Conservation (phyloP, 1,139 yeast species). For the Eremothecium sinecaudum region DNA sequence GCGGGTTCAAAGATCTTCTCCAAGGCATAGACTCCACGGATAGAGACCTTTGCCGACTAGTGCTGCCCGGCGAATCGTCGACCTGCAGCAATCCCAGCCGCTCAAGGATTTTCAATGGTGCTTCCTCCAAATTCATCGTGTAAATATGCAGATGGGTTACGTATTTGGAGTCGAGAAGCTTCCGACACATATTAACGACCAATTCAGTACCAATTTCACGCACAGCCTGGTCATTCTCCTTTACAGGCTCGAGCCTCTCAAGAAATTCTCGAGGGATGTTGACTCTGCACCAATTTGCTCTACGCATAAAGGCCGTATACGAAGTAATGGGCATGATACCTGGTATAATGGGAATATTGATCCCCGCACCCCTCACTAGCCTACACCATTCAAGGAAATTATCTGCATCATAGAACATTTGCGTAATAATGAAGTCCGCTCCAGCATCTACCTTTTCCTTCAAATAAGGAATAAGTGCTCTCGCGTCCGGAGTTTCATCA, state of each 20-base stretch:
- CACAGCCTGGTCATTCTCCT: constrained; percentile 82
- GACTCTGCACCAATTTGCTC: constrained; percentile 91
- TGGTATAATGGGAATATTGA: constrained; percentile 82
- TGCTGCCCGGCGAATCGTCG: constrained; percentile 13
- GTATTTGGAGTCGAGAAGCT: constrained; percentile 58
- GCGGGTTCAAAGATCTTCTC: constrained; percentile 82
- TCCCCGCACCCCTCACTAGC: constrained; percentile 61
- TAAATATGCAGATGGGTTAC: constrained; percentile 87
- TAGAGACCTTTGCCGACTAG: constrained; percentile 6
- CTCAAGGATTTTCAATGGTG: constrained; percentile 83
- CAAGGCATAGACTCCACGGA: constrained; percentile 51
- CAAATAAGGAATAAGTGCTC: constrained; percentile 50
- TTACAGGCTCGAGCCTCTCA: constrained; percentile 66
- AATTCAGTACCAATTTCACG: constrained; percentile 80
- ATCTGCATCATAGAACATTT: constrained; percentile 86
- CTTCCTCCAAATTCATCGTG: constrained; percentile 90
- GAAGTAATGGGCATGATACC: constrained; percentile 98
- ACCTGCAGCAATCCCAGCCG: constrained; percentile 47
- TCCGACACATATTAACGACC: constrained; percentile 74
- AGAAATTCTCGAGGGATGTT: constrained; percentile 66
- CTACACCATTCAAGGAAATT: constrained; percentile 76
- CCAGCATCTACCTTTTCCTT: constrained; percentile 90
- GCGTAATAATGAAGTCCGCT: constrained; percentile 87
- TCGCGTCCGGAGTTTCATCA: constrained; percentile 67
- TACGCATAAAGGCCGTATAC: constrained; percentile 80